A percentile compares a stretch with the other conserved stretches of the same genome.
Conservation (phyloP, 2,329 filamentous ascomycete species). For the Aspergillus nomiae region DNA sequence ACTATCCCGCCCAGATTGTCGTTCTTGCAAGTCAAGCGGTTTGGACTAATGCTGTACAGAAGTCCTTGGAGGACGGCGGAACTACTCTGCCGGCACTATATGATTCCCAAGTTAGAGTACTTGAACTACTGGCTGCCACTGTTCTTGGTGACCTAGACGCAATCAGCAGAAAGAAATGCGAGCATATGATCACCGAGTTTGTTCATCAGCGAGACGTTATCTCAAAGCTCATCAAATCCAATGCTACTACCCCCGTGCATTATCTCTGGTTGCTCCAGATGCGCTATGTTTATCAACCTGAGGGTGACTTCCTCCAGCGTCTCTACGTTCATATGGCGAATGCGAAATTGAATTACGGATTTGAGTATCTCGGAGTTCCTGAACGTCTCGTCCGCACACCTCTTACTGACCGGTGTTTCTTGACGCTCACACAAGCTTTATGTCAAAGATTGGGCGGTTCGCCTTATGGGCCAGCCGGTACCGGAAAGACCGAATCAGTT, state of each 20-base stretch:
- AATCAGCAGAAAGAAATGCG: slow-evolving; percentile 91
- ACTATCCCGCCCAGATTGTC: slow-evolving; percentile 90
- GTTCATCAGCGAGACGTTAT: slow-evolving; percentile 96
- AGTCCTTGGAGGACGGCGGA: slow-evolving; percentile 72
- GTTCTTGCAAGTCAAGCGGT: slow-evolving; percentile 91
- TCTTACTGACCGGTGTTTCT: slow-evolving; percentile 95
- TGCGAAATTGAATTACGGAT: slow-evolving; percentile 90
- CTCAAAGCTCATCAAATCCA: slow-evolving; percentile 75
- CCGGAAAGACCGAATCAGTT: slow-evolving; percentile 98
- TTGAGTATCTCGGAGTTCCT: slow-evolving; percentile 95
- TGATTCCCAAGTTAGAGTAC: slow-evolving; percentile 79
- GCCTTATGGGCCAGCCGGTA: slow-evolving; percentile 95
- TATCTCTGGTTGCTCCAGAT: slow-evolving; percentile 95
- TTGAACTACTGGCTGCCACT: slow-evolving; percentile 81
- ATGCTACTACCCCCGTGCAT: slow-evolving; percentile 74
- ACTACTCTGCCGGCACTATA: slow-evolving; percentile 69
- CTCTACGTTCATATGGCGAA: slow-evolving; percentile 96
- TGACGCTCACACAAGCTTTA: slow-evolving; percentile 93
- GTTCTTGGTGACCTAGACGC: slow-evolving; percentile 87
- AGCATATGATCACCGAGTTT: slow-evolving; percentile 97
- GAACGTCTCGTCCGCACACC: slow-evolving; percentile 96
- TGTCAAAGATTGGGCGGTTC: slow-evolving; percentile 95
- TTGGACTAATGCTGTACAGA: slow-evolving; percentile 87
- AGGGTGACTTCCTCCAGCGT: slow-evolving; percentile 79
- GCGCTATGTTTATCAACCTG: slow-evolving; percentile 86